Base-by-base conservation (phyloP, 75 land plant genomes). In the Ceratopteris richardii region DNA sequence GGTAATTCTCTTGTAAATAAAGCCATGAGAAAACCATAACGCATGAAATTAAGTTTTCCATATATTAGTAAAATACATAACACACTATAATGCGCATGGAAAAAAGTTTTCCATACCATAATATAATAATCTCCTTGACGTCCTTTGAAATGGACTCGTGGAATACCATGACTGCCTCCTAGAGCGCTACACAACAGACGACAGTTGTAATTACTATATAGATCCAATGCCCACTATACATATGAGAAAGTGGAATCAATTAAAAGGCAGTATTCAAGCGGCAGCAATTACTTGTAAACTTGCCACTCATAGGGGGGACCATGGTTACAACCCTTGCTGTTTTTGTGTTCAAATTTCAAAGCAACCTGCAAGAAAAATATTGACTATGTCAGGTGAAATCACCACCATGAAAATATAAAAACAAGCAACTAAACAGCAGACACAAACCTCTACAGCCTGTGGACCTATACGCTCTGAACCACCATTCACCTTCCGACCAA, bases 281-380 rank as follows among this genome's bases (percentile, higher is more conserved):
- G 18, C 13, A 42, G 10, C 33, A 64, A 72, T 70, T 63, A 91
- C 97, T 68, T 84, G 84, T 91, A 91, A 57, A 91, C 97, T 78
- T 91, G 94, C 97, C 97, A 91, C 69, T 91, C 97, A 72, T 88
- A 79, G 23, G 97, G 97, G 51, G 97, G 97, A 29, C 97, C 94
- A 71, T 82, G 82, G 47, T 65, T 91, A 51, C 97, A 91, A 33
- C 97, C 97, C 64, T 91, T 91, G 69, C 97, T 91, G 64, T 75
- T 82, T 7, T 88, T 72, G 61, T 90, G 97, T 71, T 90, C 97
- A 72, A 90, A 84, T 66, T 90, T 90, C 71, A 90, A 66, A 18
- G 97, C 97, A 16, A 90, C 93, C 96, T 90, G 62, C 12, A 54
- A 39, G 28, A 25, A 3, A 33, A n/a, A 22, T 53, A 48, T 11